Evolutionary conservation across 139 green algal genomes (phyloP).

Genomic region (Micractinium sp.): DNA sequence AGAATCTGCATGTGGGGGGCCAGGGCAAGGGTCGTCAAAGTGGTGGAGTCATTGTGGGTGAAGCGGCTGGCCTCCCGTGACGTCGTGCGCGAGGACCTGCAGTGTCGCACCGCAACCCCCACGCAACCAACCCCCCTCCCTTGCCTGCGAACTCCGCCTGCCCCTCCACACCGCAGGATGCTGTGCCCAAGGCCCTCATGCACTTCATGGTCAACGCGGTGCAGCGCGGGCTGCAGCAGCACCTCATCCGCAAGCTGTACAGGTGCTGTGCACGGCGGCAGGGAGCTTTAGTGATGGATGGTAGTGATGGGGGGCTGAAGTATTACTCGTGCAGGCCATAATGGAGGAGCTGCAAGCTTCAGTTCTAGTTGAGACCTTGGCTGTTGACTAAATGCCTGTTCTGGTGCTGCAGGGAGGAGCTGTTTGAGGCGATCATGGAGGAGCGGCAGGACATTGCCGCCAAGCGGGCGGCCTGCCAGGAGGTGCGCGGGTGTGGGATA

Average conservation of each 20-base stretch:
- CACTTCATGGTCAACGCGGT: constrained; percentile 90
- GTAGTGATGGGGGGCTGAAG: not conserved
- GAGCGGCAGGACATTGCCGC: constrained; percentile 81
- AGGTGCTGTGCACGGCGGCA: constrained; percentile 48
- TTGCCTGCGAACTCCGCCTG: not conserved
- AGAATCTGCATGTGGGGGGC: constrained; percentile 26
- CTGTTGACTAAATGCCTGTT: too few species aligned
- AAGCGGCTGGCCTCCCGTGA: not conserved
- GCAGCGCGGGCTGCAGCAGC: constrained; percentile 83
- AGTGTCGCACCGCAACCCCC: too few species aligned
- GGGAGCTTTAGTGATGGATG: not conserved
- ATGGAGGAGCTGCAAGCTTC: not conserved
- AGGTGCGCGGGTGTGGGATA: constrained; percentile 5
- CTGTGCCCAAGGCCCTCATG: constrained; percentile 95
- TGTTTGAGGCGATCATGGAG: constrained; percentile 77
- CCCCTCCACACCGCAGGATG: constrained; percentile 56
- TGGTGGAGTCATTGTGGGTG: not conserved
- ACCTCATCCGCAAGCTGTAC: constrained; percentile 87
- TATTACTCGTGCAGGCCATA: not conserved
- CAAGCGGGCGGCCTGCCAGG: constrained; percentile 61
- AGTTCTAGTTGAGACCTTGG: not conserved
- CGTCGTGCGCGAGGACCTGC: not conserved
- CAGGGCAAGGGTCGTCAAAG: too few species aligned
- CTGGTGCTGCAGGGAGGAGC: constrained; percentile 66
- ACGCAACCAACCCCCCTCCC: too few species aligned